Conservation (phyloP, 2,329 filamentous ascomycete genomes). For the Exophiala phaeomuriformis region DNA sequence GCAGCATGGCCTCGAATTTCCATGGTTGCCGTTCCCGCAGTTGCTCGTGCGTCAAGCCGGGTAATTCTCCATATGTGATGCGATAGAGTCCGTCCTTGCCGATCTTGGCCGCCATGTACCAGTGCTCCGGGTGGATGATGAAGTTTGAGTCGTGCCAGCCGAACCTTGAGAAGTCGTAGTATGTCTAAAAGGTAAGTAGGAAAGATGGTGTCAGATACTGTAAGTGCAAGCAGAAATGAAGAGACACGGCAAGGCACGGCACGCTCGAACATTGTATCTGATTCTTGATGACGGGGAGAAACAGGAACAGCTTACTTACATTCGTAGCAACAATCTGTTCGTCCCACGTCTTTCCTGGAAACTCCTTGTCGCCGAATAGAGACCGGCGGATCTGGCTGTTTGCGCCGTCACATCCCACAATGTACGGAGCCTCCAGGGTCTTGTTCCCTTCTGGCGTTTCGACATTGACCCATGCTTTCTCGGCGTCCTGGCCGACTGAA, state of each 20-base stretch:
- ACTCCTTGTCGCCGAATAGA: constrained; percentile 15
- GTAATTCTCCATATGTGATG: constrained; percentile 55
- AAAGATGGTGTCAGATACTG: not conserved
- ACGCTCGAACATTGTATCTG: not conserved
- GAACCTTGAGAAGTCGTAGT: constrained; percentile 53
- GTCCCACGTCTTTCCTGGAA: constrained; percentile 23
- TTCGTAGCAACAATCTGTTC: constrained; percentile 25
- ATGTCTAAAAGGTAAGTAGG: constrained; percentile 41
- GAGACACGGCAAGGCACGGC: not conserved
- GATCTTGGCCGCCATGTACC: constrained; percentile 56
- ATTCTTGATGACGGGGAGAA: not conserved
- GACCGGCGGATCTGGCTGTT: constrained; percentile 16
- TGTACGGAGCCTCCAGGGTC: constrained; percentile 30
- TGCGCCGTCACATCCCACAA: constrained; percentile 38
- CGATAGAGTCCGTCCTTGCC: constrained; percentile 55
- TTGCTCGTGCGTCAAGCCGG: constrained; percentile 48
- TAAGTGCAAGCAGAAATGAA: not conserved
- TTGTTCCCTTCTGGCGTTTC: constrained; percentile 16
- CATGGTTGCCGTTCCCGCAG: constrained; percentile 47
- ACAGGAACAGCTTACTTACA: constrained; percentile 6
- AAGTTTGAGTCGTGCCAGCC: constrained; percentile 37
- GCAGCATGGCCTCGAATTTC: constrained; percentile 53
- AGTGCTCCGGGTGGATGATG: constrained; percentile 55
- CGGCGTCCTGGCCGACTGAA: constrained; percentile 19
- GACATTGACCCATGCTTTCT: constrained; percentile 17